These are phyloP conservation scores for Cyberlindnera xishuangbannaensis DNA, from an alignment of 805 yeast species.

Conservation along the genomic window DNA sequence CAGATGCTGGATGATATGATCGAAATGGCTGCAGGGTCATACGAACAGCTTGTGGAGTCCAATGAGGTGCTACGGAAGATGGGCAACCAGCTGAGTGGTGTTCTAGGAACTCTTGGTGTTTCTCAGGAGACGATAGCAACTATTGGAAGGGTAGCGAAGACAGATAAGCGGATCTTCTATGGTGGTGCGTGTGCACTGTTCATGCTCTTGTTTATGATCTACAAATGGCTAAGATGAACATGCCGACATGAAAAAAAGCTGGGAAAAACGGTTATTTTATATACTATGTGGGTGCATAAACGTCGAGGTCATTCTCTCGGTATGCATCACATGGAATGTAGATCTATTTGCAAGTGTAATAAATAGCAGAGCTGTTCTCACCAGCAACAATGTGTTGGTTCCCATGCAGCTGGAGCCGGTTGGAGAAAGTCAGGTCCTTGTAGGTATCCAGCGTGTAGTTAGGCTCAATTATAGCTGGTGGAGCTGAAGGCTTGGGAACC, in stretches of 20 bases:
- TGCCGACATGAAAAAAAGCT: background rate
- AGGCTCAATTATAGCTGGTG: constrained; percentile 60
- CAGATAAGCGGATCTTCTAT: constrained; percentile 85
- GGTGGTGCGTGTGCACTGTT: constrained; percentile 61
- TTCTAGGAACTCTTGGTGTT: constrained; percentile 78
- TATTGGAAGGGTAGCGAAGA: constrained; percentile 74
- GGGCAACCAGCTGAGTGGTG: constrained; percentile 43
- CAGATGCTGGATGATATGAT: constrained; percentile 83
- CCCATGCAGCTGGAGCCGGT: constrained; percentile 42
- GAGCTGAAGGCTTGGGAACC: constrained; percentile 43
- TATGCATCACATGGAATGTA: no score
- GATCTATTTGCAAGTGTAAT: no score
- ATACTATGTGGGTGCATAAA: no score
- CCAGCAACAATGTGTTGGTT: constrained; percentile 63
- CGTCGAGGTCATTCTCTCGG: no score
- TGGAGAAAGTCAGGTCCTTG: constrained; percentile 31
- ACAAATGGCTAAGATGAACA: constrained; percentile 57
- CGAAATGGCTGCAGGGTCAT: constrained; percentile 82
- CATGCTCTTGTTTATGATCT: constrained; percentile 59
- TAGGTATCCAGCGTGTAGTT: constrained; percentile 24
- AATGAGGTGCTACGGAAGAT: constrained; percentile 60
- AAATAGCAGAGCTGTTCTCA: constrained; percentile 54
- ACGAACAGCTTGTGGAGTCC: constrained; percentile 83
- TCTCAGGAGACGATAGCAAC: constrained; percentile 76
- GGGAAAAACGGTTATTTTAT: no score